Conservation (phyloP, 2,329 filamentous ascomycete species). For the Xylaria sp. region DNA sequence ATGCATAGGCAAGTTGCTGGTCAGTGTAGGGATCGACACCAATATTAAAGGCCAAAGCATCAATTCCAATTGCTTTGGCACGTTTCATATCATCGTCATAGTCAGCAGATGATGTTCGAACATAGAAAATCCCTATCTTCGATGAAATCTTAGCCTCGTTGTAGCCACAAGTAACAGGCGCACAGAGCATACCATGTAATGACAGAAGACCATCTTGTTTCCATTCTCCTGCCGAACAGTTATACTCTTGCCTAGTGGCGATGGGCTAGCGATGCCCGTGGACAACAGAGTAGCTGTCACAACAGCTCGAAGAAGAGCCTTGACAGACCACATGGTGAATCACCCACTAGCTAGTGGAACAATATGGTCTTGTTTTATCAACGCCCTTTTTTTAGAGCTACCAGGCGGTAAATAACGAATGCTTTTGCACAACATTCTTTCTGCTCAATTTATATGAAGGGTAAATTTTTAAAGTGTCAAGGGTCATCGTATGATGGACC, state of each 20-base stretch:
- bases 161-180: no score
- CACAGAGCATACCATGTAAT: slow-evolving; percentile 25
- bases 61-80: slow-evolving; percentile 53
- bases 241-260: slow-evolving; percentile 7
- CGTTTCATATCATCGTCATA: slow-evolving; percentile 60
- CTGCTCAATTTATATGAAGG: neutral
- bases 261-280: slow-evolving; percentile 10
- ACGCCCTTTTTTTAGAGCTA: neutral
- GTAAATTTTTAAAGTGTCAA: neutral
- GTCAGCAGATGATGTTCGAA: slow-evolving; percentile 54
- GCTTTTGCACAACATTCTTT: neutral
- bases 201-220: slow-evolving; percentile 27
- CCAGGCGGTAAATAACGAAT: neutral
- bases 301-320: slow-evolving; percentile 14
- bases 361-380: neutral
- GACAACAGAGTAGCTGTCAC: slow-evolving; percentile 17
- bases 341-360: neutral
- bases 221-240: slow-evolving; percentile 19
- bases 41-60: slow-evolving; percentile 57
- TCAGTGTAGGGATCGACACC: slow-evolving; percentile 57
- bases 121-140: slow-evolving; percentile 57
- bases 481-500: neutral
- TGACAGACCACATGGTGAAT: slow-evolving; percentile 26
- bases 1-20: slow-evolving; percentile 59
- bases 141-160: neutral